These are phyloP conservation scores for Ustilago bromivora DNA, from an alignment of 1,284 basidiomycete species.

Conservation along the genomic window DNA sequence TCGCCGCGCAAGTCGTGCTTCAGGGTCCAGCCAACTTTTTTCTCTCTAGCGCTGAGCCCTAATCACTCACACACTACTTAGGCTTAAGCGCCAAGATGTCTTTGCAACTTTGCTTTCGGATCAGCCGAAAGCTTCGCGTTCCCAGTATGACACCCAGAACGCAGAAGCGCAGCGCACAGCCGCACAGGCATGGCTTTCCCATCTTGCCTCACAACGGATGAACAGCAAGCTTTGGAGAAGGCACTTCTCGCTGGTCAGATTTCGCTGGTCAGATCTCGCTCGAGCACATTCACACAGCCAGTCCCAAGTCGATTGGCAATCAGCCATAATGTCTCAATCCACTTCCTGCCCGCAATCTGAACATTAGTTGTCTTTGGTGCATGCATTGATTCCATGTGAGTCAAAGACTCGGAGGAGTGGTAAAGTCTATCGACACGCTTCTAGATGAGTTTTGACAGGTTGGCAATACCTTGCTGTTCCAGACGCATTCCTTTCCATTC, in stretches of 20 bases:
- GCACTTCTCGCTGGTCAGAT: constrained; percentile 17
- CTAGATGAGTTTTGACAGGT: constrained; percentile 48
- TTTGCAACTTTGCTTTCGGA: not conserved
- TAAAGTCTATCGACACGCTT: not conserved
- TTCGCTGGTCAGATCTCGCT: constrained; percentile 18
- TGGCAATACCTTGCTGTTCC: constrained; percentile 61
- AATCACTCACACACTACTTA: not conserved
- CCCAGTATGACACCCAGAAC: constrained; percentile 1
- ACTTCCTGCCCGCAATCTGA: too few species aligned
- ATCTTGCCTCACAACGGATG: constrained; percentile 8
- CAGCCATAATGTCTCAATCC: too few species aligned
- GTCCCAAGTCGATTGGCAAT: not conserved
- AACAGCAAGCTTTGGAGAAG: constrained; percentile 16
- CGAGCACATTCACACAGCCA: constrained; percentile 1
- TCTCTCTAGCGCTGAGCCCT: not conserved
- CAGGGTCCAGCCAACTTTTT: constrained; percentile 30
- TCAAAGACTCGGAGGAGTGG: too few species aligned
- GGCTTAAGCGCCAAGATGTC: not conserved
- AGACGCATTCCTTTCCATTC: constrained; percentile 66
- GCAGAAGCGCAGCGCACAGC: constrained; percentile 4
- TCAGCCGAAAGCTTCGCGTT: constrained; percentile 12
- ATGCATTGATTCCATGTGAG: too few species aligned
- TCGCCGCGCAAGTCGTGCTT: not conserved
- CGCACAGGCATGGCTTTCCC: constrained; percentile 17
- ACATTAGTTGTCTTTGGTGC: too few species aligned